These are phyloP conservation scores for Auricularia auricula-judae DNA, from an alignment of 768 basidiomycete genomes.

Conservation along the genomic window DNA sequence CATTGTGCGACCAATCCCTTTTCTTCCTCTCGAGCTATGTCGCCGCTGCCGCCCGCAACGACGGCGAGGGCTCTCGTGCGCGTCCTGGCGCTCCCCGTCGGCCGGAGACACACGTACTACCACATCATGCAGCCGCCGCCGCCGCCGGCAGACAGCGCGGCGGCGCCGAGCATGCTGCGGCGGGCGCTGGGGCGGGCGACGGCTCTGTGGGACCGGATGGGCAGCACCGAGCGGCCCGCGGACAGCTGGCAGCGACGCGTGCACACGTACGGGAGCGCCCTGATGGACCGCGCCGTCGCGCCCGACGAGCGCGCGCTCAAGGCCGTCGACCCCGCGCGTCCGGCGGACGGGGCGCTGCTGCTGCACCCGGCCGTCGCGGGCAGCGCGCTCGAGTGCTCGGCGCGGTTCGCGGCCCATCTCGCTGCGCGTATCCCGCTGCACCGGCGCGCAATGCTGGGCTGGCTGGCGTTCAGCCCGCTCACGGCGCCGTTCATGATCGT, in stretches of 20 bases:
- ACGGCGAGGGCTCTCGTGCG: conserved; percentile 5
- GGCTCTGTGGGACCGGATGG: conserved; percentile 54
- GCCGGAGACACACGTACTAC: conserved; percentile 13
- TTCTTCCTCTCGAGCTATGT: too few relatives aligned
- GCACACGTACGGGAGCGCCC: conserved; percentile 52
- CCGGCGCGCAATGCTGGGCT: conserved; percentile 51
- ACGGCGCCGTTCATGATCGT: conserved; percentile 70
- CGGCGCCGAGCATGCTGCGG: conserved; percentile 32
- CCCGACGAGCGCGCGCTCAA: conserved; percentile 75
- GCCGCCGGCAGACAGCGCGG: conserved; percentile 12
- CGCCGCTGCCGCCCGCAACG: too few relatives aligned
- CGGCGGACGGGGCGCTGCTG: conserved; percentile 1
- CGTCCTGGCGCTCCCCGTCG: conserved; percentile 13
- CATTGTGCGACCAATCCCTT: too few relatives aligned
- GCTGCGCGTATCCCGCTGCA: conserved; percentile 50
- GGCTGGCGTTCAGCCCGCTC: conserved; percentile 56
- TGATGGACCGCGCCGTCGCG: conserved; percentile 56
- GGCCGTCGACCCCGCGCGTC: conserved; percentile 49
- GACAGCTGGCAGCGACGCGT: conserved; percentile 62
- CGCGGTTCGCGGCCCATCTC: conserved; percentile 18
- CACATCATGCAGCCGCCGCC: conserved; percentile 19
- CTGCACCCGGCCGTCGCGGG: neutral
- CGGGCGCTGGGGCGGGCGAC: conserved; percentile 43
- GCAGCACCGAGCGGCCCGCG: conserved; percentile 37
- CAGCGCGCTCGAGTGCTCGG: neutral